phyloP scores from a whole-genome alignment of 441 rosid genomes.

The Arabidopsis lyrata region DNA sequence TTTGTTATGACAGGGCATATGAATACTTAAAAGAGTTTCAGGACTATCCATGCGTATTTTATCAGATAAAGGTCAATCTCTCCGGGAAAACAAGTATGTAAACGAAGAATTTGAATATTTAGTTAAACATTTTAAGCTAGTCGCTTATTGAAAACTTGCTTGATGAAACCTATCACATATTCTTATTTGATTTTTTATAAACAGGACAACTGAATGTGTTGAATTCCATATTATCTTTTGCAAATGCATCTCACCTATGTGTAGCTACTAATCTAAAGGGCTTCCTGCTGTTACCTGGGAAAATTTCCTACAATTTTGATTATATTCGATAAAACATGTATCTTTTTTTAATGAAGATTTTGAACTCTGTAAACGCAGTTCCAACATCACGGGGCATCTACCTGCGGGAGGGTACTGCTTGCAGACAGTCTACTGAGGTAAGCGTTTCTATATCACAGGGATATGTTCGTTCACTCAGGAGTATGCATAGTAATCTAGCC shows the following conservation, averaged over 20 bases:
- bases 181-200: conserved; percentile 19
- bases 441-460: conserved; percentile 32
- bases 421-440: conserved; percentile 87
- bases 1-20: conserved; percentile 69
- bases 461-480: conserved; percentile 27
- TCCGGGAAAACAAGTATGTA: conserved; percentile 87
- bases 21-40: conserved; percentile 70
- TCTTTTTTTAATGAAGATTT: conserved; percentile 8
- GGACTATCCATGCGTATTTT: conserved; percentile 67
- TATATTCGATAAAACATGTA: background rate
- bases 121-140: conserved; percentile 25
- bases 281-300: conserved; percentile 19
- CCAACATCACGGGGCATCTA: conserved; percentile 88
- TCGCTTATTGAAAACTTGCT: conserved; percentile 12
- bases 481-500: conserved; percentile 34
- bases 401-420: conserved; percentile 82
- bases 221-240: conserved; percentile 24
- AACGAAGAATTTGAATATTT: conserved; percentile 11
- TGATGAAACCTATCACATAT: conserved; percentile 30
- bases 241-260: conserved; percentile 18
- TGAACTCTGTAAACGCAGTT: conserved; percentile 57
- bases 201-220: conserved; percentile 17
- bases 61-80: conserved; percentile 78
- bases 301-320: background rate
- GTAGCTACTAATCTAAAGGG: conserved; percentile 18